Evolutionary conservation across 2,329 filamentous ascomycete genomes (phyloP), one percentile per base, ranked within the genome.

Genomic region (Beauveria scarabaeidicola): DNA sequence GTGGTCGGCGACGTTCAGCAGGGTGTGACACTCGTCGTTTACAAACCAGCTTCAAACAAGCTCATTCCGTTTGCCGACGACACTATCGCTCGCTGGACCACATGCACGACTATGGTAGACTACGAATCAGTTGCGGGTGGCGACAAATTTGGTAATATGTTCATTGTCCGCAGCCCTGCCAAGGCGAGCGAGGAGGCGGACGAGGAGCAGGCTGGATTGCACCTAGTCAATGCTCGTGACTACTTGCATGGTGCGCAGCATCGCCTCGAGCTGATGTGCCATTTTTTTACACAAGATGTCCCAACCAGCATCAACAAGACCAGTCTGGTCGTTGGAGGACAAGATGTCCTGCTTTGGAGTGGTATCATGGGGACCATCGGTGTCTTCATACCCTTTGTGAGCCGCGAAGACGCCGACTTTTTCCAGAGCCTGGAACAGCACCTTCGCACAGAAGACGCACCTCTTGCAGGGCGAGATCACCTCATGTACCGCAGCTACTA

Each of bases 101-200:
- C 91, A 0, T 89, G 89, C 65, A 88, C 89, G 1, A 83, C 91
- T 3, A 96, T 99, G 91, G 87, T 97, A 2, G 94, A 99, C 74
- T 99, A 99, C 73, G 94, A 99, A 71, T 96, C 94, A 1, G 86
- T 90, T 25, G 92, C 91, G 3, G 94, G 93, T 40, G 93, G 93
- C 40, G 94, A 99, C 77, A 97, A 97, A 70, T 99, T 99, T 65
- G 95, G 94, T 62, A 99, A 99, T 68, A 75, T 99, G 17, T 99
- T 91, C 87, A 83, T 99, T 48, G 81, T 99, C 32, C 88, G 94
- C 52, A 94, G 90, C 68, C 91, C 93, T 0, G 79, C 86, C 62
- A 94, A 96, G 71, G 86, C 88, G 8, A 96, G 90, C 41, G 87
- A 91, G 64, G 90, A 95, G 70, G 89, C 91, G 0, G 94, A 99